phyloP scores from a whole-genome alignment of 2,329 filamentous ascomycete genomes.

The Acrodontium crateriforme region DNA sequence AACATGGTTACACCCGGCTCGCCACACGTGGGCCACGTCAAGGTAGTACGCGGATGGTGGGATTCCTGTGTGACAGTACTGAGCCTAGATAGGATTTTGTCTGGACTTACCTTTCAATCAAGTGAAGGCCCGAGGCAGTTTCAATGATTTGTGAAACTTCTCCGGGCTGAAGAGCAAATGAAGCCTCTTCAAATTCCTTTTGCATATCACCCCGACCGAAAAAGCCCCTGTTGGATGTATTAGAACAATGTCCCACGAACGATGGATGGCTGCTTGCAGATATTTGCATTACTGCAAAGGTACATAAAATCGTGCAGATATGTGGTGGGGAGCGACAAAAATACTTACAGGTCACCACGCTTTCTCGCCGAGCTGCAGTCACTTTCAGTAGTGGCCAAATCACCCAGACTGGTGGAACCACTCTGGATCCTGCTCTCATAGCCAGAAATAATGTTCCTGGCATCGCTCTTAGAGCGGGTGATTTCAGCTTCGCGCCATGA shows the following conservation, averaged over 20 bases:
- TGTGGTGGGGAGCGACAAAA: neutral
- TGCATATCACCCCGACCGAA: conserved; percentile 96
- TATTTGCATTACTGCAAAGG: too few relatives aligned
- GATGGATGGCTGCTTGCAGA: neutral
- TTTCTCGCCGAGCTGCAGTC: conserved; percentile 95
- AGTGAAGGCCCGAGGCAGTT: conserved; percentile 83
- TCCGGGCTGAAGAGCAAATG: conserved; percentile 76
- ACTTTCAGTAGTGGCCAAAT: conserved; percentile 76
- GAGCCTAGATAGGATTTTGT: too few relatives aligned
- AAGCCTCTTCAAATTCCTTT: conserved; percentile 92
- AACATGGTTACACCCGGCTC: too few relatives aligned
- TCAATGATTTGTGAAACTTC: conserved; percentile 79
- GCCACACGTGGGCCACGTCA: too few relatives aligned
- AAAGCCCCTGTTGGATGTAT: conserved; percentile 49
- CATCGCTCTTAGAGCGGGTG: conserved; percentile 77
- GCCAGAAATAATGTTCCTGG: conserved; percentile 57
- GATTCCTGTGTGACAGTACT: too few relatives aligned
- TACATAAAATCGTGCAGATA: too few relatives aligned
- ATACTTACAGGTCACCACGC: conserved; percentile 65
- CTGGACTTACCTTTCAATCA: conserved; percentile 87
- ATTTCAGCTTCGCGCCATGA: conserved; percentile 91
- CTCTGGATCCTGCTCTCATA: conserved; percentile 65
- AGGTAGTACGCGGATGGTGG: too few relatives aligned
- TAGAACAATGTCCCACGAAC: conserved; percentile 7
- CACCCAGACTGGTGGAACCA: conserved; percentile 56